phyloP scores from a whole-genome alignment of 371 early-diverging fungal genomes.

The Apophysomyces trapeziformis region DNA sequence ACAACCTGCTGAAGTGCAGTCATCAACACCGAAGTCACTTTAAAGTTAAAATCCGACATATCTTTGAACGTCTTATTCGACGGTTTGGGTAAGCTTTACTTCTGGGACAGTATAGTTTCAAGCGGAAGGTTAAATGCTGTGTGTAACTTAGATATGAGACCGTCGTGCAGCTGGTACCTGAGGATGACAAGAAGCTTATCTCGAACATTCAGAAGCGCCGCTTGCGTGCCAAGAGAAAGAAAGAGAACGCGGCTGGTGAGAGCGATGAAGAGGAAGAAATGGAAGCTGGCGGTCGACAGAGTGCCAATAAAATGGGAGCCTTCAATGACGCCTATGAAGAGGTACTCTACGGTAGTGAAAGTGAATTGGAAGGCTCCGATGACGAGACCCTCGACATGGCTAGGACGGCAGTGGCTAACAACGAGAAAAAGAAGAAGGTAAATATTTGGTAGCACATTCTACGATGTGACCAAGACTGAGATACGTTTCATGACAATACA shows the following conservation, averaged over 20 bases:
- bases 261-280: conserved; percentile 58
- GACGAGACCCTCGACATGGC: conserved; percentile 41
- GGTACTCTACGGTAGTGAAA: conserved; percentile 88
- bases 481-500: not conserved
- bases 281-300: conserved; percentile 36
- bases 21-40: conserved; percentile 88
- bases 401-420: conserved; percentile 31
- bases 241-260: conserved; percentile 52
- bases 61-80: conserved; percentile 91
- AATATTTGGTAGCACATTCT: too few species aligned
- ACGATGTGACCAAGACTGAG: too few species aligned
- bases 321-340: conserved; percentile 87
- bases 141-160: conserved; percentile 56
- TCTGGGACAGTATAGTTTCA: not conserved
- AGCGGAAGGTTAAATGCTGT: conserved; percentile 1
- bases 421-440: conserved; percentile 50
- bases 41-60: conserved; percentile 89
- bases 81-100: conserved; percentile 59
- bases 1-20: conserved; percentile 79
- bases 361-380: conserved; percentile 80
- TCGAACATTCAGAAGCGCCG: conserved; percentile 92
- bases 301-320: conserved; percentile 49
- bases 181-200: conserved; percentile 87
- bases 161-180: conserved; percentile 82
- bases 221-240: conserved; percentile 83